Evolutionary conservation across 2,329 filamentous ascomycete species (phyloP).

Genomic region (Aspergillus sp.): DNA sequence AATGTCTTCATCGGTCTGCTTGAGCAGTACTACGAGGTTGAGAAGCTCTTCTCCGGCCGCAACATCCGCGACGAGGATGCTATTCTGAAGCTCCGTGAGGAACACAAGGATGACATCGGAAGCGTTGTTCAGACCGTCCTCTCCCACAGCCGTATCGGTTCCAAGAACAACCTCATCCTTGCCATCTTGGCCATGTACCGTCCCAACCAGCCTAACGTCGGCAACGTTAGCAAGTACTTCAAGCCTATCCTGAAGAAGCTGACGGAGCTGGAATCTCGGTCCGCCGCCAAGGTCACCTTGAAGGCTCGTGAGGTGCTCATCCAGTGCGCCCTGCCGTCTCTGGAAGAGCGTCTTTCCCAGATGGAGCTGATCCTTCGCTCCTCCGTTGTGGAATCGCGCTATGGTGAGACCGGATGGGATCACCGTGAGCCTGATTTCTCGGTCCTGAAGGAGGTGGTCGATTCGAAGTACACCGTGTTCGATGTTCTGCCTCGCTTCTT

Average conservation of each 20-base stretch:
- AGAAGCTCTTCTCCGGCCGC: constrained; percentile 82
- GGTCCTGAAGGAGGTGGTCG: constrained; percentile 93
- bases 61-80: constrained; percentile 89
- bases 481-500: constrained; percentile 96
- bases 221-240: constrained; percentile 85
- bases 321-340: constrained; percentile 90
- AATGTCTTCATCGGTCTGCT: constrained; percentile 76
- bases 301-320: constrained; percentile 98
- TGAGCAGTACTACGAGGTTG: constrained; percentile 76
- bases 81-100: constrained; percentile 87
- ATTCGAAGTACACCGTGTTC: constrained; percentile 98
- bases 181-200: constrained; percentile 92
- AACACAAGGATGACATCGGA: constrained; percentile 88
- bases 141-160: constrained; percentile 86
- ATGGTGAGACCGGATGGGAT: constrained; percentile 95
- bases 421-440: constrained; percentile 89
- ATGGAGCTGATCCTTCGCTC: constrained; percentile 99
- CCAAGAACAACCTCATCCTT: constrained; percentile 91
- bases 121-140: constrained; percentile 86
- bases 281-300: constrained; percentile 89
- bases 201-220: constrained; percentile 87
- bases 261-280: constrained; percentile 83
- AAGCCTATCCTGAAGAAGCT: constrained; percentile 78
- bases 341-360: constrained; percentile 90
- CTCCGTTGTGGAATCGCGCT: constrained; percentile 92